Percentiles rank a stretch among this genome's conserved stretches.
These are phyloP conservation scores for Colletotrichum graminicola DNA, from an alignment of 2,329 filamentous ascomycete genomes.

Conservation along the genomic window DNA sequence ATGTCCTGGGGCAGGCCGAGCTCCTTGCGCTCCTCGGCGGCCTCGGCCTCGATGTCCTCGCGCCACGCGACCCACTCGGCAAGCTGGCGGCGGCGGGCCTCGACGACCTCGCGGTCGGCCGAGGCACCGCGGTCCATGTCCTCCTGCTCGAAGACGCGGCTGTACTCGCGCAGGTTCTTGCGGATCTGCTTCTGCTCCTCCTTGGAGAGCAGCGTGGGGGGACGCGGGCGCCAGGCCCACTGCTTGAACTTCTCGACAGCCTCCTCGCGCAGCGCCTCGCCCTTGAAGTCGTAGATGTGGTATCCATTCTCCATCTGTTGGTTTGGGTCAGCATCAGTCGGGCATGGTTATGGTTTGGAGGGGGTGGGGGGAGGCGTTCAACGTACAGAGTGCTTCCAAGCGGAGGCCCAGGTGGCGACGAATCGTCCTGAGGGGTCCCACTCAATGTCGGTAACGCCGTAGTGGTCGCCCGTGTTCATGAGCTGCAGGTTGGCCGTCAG, in stretches of 20 bases:
- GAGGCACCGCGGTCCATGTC: constrained; percentile 94
- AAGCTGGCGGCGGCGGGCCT: constrained; percentile 83
- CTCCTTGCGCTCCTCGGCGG: constrained; percentile 77
- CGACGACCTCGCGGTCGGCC: constrained; percentile 93
- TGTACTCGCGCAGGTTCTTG: constrained; percentile 98
- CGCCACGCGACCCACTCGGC: constrained; percentile 93
- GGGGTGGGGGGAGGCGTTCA: neutral
- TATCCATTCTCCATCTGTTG: constrained; percentile 97
- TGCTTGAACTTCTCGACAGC: constrained; percentile 98
- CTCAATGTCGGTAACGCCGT: constrained; percentile 96
- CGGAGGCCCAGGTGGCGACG: constrained; percentile 91
- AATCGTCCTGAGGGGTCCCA: constrained; percentile 98
- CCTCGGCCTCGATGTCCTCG: constrained; percentile 76
- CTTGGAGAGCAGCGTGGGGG: constrained; percentile 89
- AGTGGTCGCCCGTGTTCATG: constrained; percentile 95
- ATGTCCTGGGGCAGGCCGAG: constrained; percentile 76
- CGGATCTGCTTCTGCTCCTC: constrained; percentile 98
- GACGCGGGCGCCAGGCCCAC: constrained; percentile 92
- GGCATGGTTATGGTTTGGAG: neutral
- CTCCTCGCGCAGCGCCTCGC: constrained; percentile 89
- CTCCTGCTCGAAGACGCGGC: constrained; percentile 92
- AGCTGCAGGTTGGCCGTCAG: constrained; percentile 93
- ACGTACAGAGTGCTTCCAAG: constrained; percentile 95
- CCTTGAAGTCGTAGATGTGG: constrained; percentile 97
- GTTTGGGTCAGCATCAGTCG: constrained; percentile 42